Evolutionary conservation across 2,329 filamentous ascomycete genomes (phyloP).

Genomic region (Ophiognomonia clavigignenti-juglandacearum): DNA sequence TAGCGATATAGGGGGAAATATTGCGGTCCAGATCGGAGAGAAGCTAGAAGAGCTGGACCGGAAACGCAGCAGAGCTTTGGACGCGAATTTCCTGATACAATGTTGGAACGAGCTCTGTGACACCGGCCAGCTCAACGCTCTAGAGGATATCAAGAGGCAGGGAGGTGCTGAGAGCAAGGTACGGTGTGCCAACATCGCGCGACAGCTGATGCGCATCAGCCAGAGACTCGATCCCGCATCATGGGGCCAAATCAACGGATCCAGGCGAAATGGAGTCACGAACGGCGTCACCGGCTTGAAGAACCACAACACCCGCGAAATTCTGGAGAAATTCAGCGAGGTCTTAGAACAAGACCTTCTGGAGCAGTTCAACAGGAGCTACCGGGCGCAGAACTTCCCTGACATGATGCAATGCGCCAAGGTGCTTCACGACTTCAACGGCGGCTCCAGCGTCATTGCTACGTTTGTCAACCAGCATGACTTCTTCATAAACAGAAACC

Average conservation of each 20-base stretch:
- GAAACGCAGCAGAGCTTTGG: conserved; percentile 82
- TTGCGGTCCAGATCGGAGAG: conserved; percentile 92
- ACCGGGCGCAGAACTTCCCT: conserved; percentile 89
- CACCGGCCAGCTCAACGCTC: conserved; percentile 75
- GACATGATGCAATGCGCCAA: conserved; percentile 97
- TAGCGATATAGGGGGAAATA: conserved; percentile 66
- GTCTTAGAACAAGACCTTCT: conserved; percentile 91
- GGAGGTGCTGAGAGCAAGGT: conserved; percentile 90
- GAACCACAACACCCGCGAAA: conserved; percentile 70
- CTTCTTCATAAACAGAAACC: conserved; percentile 96
- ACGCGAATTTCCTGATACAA: conserved; percentile 91
- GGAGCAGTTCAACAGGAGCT: conserved; percentile 96
- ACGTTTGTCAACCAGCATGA: conserved; percentile 98
- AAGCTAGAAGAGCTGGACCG: conserved; percentile 89
- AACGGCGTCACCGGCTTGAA: conserved; percentile 42
- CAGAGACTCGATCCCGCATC: conserved; percentile 78
- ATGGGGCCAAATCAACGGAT: conserved; percentile 60
- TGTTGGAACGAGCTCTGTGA: conserved; percentile 97
- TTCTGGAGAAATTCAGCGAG: conserved; percentile 95
- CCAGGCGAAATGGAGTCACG: conserved; percentile 41
- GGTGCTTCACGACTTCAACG: conserved; percentile 92
- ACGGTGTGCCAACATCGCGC: conserved; percentile 85
- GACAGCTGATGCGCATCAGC: conserved; percentile 91
- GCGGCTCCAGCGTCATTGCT: conserved; percentile 90
- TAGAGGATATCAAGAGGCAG: conserved; percentile 83